Conservation (phyloP, 306 rosid genomes). For the Ceratonia siliqua region DNA sequence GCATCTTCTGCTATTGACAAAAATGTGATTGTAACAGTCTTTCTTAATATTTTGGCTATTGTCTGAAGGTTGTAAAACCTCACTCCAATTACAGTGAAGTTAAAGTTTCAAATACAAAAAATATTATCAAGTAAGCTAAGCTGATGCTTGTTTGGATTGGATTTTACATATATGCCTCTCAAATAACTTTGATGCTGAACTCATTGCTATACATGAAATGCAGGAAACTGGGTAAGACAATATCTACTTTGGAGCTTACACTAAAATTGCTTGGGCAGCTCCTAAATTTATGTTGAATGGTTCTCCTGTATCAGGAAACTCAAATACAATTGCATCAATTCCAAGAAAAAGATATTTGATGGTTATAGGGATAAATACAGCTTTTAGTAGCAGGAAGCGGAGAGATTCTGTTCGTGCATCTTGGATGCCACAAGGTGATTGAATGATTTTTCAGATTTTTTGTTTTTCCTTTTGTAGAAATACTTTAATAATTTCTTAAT, state of each 20-base stretch:
- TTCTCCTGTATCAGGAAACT: constrained; percentile 45
- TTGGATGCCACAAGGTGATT: constrained; percentile 94
- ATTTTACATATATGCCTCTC: constrained; percentile 25
- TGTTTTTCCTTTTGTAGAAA: constrained; percentile 14
- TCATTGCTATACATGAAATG: constrained; percentile 34
- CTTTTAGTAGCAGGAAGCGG: constrained; percentile 78
- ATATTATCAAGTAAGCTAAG: constrained; percentile 51
- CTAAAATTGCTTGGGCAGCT: constrained; percentile 44
- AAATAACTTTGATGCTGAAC: constrained; percentile 24
- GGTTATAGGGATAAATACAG: constrained; percentile 91
- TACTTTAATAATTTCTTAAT: constrained; percentile 17
- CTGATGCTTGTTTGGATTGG: constrained; percentile 30
- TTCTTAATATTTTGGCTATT: constrained; percentile 28
- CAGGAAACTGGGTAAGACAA: constrained; percentile 62
- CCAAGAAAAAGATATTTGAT: constrained; percentile 65
- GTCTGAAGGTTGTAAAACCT: constrained; percentile 46
- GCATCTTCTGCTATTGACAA: constrained; percentile 26
- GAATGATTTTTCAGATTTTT: constrained; percentile 15
- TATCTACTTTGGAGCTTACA: constrained; percentile 54
- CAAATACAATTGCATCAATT: constrained; percentile 43
- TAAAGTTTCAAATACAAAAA: constrained; percentile 46
- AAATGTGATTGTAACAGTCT: not conserved
- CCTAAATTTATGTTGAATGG: constrained; percentile 44
- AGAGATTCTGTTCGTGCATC: constrained; percentile 89
- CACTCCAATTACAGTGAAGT: constrained; percentile 45